A percentile compares a stretch with the other conserved stretches of the same genome.
phyloP scores from a whole-genome alignment of 331 rosid species.

The Acacia pycnantha region DNA sequence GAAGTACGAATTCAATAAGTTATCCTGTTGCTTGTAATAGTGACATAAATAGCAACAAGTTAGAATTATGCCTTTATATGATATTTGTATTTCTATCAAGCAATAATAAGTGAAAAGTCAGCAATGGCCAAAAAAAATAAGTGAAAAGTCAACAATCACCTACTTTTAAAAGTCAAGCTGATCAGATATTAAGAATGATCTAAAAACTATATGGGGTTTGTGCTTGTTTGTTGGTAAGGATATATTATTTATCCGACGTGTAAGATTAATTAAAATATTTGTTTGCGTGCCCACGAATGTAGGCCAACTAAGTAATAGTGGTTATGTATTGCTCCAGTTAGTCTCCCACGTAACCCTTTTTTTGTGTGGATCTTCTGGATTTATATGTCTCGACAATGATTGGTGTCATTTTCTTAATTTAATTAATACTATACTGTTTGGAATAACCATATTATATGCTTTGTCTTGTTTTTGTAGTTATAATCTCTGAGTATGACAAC shows the following conservation, averaged over 20 bases:
- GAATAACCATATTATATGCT: background rate
- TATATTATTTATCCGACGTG: background rate
- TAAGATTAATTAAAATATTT: background rate
- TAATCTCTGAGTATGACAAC: background rate
- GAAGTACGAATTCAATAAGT: background rate
- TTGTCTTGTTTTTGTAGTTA: background rate
- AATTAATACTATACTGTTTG: background rate
- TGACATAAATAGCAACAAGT: background rate
- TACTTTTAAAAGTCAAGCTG: background rate
- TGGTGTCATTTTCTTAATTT: background rate
- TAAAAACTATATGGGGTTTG: background rate
- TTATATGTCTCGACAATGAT: constrained; percentile 1
- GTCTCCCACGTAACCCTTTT: constrained; percentile 25
- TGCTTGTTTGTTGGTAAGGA: background rate
- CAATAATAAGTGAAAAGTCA: background rate
- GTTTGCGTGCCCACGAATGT: constrained; percentile 22
- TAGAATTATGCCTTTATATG: background rate
- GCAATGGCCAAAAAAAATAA: too few relatives aligned
- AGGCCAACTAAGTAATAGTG: background rate
- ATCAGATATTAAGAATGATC: background rate
- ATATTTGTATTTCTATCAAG: background rate
- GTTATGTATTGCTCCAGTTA: background rate
- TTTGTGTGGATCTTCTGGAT: background rate
- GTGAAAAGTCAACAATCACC: background rate
- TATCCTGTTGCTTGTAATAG: background rate